Evolutionary conservation across 352 stramenopile species (phyloP), one percentile per base, ranked within the genome.

Genomic region (Thraustotheca clavata): DNA sequence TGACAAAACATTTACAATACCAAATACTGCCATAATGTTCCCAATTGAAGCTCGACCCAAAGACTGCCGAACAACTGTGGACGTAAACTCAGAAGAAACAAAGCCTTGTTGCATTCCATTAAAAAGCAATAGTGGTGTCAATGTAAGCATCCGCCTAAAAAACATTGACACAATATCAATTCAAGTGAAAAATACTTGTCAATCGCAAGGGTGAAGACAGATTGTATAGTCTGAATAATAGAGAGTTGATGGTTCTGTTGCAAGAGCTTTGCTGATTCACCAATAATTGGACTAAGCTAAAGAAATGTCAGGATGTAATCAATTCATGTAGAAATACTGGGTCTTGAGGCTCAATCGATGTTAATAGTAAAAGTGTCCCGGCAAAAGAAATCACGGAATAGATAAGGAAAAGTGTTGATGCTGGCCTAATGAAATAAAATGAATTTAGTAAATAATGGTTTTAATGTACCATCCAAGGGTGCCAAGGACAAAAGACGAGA

Each of bases 31-130:
- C 35, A 60, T 49, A 12, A 60, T 38, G 5, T 14, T 49, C 20
- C 50, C 50, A 20, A 60, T 60, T 20, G 50, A 33, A 14, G 50
- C 6, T 18, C 50, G 43, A 11, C 50, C 50, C 18, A 60, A 38
- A 18, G 50, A 60, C 14, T 60, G 34, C 16, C 50, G 50, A n/a
- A 60, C 29, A 22, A 60, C 16, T 2, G 43, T 60, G 24, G 50
- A 50, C 50, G 50, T 60, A 22, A 60, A 60, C 33, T 60, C 50
- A 22, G 34, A 34, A 22, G 50, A 47, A 22, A 60, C 20, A 22
- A 60, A 60, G 18, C n/a, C 50, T 60, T 60, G 50, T 20, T 60
- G 50, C 20, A 60, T n/a, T 18, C 50, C 50, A n/a, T 60, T 60
- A 22, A 60, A 27, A 22, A 60, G 24, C 50, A 60, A 49, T 5